A percentile compares a stretch with the other conserved stretches of the same genome.
These are phyloP conservation scores for Thalassiosira tumida DNA, from an alignment of 352 stramenopile species.

Conservation along the genomic window DNA sequence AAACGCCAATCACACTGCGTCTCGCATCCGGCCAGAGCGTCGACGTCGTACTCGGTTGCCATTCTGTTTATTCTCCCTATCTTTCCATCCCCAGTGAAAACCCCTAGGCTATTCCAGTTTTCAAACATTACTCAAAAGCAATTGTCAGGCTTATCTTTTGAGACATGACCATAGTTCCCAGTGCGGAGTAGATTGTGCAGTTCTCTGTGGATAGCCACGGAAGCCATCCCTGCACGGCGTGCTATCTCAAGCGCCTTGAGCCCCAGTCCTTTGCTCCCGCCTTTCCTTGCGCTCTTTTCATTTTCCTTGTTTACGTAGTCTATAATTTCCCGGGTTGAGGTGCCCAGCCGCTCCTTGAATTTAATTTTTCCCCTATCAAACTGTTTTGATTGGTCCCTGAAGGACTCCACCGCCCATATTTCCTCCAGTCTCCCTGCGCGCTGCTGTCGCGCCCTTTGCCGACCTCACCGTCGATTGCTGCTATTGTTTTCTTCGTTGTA, in stretches of 20 bases:
- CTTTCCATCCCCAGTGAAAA: not conserved
- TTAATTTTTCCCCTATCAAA: not conserved
- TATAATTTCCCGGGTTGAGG: not conserved
- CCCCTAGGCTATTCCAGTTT: conserved; percentile 36
- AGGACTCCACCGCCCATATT: not conserved
- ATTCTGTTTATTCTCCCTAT: not conserved
- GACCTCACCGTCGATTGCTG: no score
- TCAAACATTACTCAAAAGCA: not conserved
- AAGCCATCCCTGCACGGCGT: not conserved
- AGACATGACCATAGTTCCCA: not conserved
- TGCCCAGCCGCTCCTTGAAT: not conserved
- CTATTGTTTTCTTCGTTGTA: no score
- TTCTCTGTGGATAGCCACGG: not conserved
- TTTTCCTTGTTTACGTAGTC: not conserved
- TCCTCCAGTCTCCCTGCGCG: not conserved
- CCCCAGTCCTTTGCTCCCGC: not conserved
- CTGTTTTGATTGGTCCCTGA: not conserved
- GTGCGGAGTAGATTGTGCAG: no score
- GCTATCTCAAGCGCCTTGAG: not conserved
- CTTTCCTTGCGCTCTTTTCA: not conserved
- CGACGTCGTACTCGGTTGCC: not conserved
- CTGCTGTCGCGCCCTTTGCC: not conserved
- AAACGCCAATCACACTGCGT: not conserved
- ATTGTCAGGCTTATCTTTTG: not conserved
- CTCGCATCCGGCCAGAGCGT: conserved; percentile 9